Evolutionary conservation across 192 early-diverging fungal species (phyloP), one percentile per base, ranked within the genome.

Genomic region (Gamsiella multidivaricata): DNA sequence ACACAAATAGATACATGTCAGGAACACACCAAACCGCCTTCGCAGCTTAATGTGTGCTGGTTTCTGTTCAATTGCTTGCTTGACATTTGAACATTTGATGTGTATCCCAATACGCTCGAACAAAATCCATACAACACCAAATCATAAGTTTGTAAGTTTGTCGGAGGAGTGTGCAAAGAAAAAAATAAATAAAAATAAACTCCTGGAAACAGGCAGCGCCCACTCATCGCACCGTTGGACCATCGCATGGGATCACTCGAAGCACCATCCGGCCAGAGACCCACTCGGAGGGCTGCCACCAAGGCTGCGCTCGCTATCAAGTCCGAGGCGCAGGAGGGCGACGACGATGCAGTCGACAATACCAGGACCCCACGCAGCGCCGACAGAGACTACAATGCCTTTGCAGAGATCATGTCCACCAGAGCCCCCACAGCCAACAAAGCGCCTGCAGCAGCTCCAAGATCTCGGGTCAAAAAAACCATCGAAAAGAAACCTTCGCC

Each of bases 281-380:
- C 74, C 5, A n/a, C 52, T 0, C 39, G 74, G 61, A 68, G 34
- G 15, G 74, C 74, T 23, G 74, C 74, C 20, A 49, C 74, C 18
- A 51, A 46, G 26, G 74, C 74, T 17, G 74, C 74, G 32, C 59
- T 58, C 42, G 74, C 74, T 28, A 78, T 78, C 53, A 55, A 45
- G 26, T 41, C 53, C 3, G 65, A 78, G 45, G 65, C 60, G 14
- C 32, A 55, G 45, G 65, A 78, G 34, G 9, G 22, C 14, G n/a
- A 5, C 12, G 22, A 52, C 31, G 59, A 63, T 26, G 41, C 18
- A 2, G 22, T 10, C 22, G 28, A 9, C 42, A 41, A 32, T 34
- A 39, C 11, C 12, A 23, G 54, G 4, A 12, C 29, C 50, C 15
- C 36, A 22, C 20, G 11, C 37, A 1, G 32, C 11, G 20, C 41